Evolutionary conservation across 768 basidiomycete genomes (phyloP).

Genomic region (Suillus subaureus): DNA sequence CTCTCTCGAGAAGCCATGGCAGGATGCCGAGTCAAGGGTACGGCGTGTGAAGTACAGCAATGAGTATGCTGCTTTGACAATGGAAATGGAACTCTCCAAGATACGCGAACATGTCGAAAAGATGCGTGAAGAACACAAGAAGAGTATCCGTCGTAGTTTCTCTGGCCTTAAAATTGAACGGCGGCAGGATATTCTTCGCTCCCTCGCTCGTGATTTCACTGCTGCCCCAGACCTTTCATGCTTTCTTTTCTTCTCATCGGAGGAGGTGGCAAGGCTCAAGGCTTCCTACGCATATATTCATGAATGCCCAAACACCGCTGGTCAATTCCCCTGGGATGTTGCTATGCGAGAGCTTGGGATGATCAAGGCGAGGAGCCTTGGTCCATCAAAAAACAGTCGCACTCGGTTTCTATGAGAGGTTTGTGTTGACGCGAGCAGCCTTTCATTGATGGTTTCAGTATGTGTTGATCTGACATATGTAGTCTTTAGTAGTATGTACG

Average conservation of each 20-base stretch:
- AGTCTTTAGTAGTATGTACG: neutral
- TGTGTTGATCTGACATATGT: neutral
- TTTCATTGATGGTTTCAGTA: conserved; percentile 7
- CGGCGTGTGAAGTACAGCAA: conserved; percentile 14
- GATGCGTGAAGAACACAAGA: conserved; percentile 32
- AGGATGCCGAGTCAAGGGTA: conserved; percentile 30
- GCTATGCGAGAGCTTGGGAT: conserved; percentile 53
- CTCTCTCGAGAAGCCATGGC: conserved; percentile 40
- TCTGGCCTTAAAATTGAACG: conserved; percentile 42
- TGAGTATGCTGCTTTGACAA: conserved; percentile 16
- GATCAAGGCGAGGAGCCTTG: conserved; percentile 52
- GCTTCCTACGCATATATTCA: conserved; percentile 55
- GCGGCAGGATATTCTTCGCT: conserved; percentile 51
- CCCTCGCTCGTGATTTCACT: conserved; percentile 44
- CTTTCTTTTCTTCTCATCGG: conserved; percentile 27
- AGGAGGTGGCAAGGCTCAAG: conserved; percentile 38
- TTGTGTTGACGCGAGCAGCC: conserved; percentile 28
- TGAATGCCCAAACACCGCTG: conserved; percentile 26
- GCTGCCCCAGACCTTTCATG: conserved; percentile 33
- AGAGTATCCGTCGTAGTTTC: conserved; percentile 32
- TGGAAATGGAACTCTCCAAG: conserved; percentile 36
- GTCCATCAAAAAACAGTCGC: conserved; percentile 43
- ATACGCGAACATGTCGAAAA: conserved; percentile 45
- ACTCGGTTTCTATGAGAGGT: conserved; percentile 47
- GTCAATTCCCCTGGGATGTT: conserved; percentile 56